Base-by-base conservation (phyloP, 1,284 basidiomycete species). In the Pholiota adiposa region DNA sequence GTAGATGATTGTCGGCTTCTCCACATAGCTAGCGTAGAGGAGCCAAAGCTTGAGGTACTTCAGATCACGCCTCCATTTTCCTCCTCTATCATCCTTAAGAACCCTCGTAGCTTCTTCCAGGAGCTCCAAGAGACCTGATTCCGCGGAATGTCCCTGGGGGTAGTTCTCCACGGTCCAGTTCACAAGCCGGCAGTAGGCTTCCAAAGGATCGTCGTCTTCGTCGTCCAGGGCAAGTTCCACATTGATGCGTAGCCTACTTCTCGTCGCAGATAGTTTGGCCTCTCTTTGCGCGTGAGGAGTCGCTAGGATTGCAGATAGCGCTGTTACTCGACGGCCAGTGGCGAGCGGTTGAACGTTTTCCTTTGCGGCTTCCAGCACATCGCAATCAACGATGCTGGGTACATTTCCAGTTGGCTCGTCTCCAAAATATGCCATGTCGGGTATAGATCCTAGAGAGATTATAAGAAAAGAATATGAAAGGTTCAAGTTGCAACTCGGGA, bases 21-120 rank as follows among this genome's bases (percentile, higher is more conserved):
- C 88, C 43, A 94, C 90, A 65, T 90, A 91, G 69, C 86, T 87
- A 18, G 92, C 89, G 73, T 98, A 98, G 55, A 95, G 83, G 31
- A 94, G 82, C 97, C 97, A 99, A 21, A 98, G 79, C 70, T 94
- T 93, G 57, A 99, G 83, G 73, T 98, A 97, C 43, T 93, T 86
- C 54, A 92, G 71, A 69, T 98, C 95, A 63, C 64, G 69, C 60
- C 73, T 73, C 67, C 67, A 79, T 79, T 67, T 69, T 18, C 79
- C 78, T 18, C 69, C 72, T 53, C 72, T 64, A 56, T 79, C 70
- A 53, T 80, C 79, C 58, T 78, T 78, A 54, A 82, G 68, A 7
- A 75, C 72, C 40, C 76, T 65, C 1, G 79, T 81, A 8, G 78
- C 79, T 61, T 82, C 78, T 58, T 80, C 79, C n/a, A 82, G 63